Evolutionary conservation across 371 early-diverging fungal species (phyloP).

Genomic region (Sporodiniella umbellata): DNA sequence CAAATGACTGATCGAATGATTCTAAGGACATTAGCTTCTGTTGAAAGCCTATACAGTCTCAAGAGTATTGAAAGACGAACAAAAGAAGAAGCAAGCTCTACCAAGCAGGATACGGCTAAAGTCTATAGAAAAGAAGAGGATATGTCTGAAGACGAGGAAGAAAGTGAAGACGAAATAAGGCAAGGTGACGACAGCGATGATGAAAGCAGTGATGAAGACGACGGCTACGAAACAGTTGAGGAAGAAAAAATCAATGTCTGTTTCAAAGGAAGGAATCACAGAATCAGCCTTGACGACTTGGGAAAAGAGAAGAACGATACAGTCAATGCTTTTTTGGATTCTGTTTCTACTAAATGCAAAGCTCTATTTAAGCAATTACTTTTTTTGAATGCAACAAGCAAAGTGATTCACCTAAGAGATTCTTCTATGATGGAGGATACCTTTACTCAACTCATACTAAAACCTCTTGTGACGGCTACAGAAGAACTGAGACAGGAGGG

Average conservation of each 20-base stretch:
- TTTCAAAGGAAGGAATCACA: background rate
- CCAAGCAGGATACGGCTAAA: background rate
- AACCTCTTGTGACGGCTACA: conserved; percentile 36
- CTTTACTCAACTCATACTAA: conserved; percentile 30
- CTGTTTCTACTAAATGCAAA: conserved; percentile 8
- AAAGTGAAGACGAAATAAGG: conserved; percentile 3
- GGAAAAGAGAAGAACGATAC: background rate
- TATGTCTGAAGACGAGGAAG: conserved; percentile 4
- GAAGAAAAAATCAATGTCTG: conserved; percentile 5
- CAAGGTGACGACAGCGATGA: background rate
- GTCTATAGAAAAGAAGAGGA: background rate
- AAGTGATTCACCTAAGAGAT: conserved; percentile 50
- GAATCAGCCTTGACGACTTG: background rate
- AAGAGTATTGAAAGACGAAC: conserved; percentile 5
- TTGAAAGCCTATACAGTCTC: conserved; percentile 16
- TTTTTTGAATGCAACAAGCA: background rate
- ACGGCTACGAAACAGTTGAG: background rate
- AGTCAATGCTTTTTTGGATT: conserved; percentile 1
- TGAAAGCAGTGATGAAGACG: conserved; percentile 2
- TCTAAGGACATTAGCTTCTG: conserved; percentile 11
- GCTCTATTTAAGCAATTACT: conserved; percentile 17
- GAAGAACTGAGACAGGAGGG: conserved; percentile 45
- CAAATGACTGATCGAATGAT: background rate
- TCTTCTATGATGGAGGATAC: conserved; percentile 43
- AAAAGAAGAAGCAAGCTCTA: background rate